phyloP scores from a whole-genome alignment of 192 early-diverging fungal species.

The Diversispora eburnea region DNA sequence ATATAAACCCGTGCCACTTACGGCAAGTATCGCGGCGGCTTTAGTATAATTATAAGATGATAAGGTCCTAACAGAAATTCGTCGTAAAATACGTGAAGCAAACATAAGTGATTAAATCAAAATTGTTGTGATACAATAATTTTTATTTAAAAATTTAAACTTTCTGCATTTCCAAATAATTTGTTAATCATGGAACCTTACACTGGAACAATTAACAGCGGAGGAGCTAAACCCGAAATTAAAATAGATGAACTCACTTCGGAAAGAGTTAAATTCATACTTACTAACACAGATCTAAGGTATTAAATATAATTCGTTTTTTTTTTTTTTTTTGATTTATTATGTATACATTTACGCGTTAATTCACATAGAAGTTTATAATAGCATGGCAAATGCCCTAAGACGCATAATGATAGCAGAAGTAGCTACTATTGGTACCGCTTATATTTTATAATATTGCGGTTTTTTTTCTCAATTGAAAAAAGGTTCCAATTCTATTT shows the following conservation, averaged over 20 bases:
- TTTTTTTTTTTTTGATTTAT: slow-evolving; percentile 3
- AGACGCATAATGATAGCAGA: slow-evolving; percentile 97
- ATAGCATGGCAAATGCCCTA: slow-evolving; percentile 85
- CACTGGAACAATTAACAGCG: background rate
- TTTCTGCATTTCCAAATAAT: too few relatives aligned
- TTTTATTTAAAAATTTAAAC: too few relatives aligned
- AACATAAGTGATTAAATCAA: too few relatives aligned
- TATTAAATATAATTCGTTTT: slow-evolving; percentile 9
- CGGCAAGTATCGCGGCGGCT: too few relatives aligned
- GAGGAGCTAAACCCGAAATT: slow-evolving; percentile 43
- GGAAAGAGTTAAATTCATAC: slow-evolving; percentile 71
- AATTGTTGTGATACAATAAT: too few relatives aligned
- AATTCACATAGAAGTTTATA: background rate
- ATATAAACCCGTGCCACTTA: too few relatives aligned
- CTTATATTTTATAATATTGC: background rate
- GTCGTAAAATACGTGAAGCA: too few relatives aligned
- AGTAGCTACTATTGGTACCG: slow-evolving; percentile 83
- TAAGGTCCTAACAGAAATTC: too few relatives aligned
- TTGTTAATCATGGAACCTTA: background rate
- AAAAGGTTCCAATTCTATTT: background rate
- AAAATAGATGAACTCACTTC: slow-evolving; percentile 55
- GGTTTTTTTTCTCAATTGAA: background rate
- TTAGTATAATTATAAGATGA: too few relatives aligned
- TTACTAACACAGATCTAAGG: slow-evolving; percentile 85
- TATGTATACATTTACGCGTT: background rate